phyloP scores from a whole-genome alignment of 805 yeast species.

The Saccharomyces paradoxus region DNA sequence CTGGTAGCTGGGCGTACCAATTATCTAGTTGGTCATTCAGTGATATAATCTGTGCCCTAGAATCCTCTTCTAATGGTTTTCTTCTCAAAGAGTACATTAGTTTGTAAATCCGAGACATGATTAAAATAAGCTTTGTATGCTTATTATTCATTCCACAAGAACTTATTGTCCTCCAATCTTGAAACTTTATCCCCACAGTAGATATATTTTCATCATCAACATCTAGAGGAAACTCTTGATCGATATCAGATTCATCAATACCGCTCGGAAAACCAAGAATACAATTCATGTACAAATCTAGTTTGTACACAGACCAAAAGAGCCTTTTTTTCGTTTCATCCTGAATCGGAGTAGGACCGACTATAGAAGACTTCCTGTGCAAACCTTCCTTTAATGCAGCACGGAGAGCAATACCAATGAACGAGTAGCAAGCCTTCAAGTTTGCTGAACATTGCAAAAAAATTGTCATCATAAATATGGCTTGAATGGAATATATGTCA shows the following conservation, averaged over 20 bases:
- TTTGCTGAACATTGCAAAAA: constrained; percentile 85
- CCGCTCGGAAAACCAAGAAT: constrained; percentile 79
- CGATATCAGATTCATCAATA: constrained; percentile 68
- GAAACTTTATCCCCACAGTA: constrained; percentile 45
- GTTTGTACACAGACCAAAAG: constrained; percentile 83
- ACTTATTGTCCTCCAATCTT: constrained; percentile 47
- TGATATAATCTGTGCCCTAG: constrained; percentile 8
- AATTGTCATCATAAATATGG: constrained; percentile 77
- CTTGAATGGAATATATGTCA: constrained; percentile 73
- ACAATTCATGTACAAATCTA: constrained; percentile 84
- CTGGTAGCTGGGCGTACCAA: constrained; percentile 71
- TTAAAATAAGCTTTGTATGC: constrained; percentile 66
- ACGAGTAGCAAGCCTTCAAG: constrained; percentile 78
- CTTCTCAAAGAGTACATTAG: neutral
- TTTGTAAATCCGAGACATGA: constrained; percentile 34
- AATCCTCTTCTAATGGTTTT: neutral
- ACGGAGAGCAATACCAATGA: constrained; percentile 79
- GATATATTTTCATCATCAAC: constrained; percentile 83
- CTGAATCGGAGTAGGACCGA: constrained; percentile 65
- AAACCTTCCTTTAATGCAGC: constrained; percentile 77
- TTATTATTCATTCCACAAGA: constrained; percentile 77
- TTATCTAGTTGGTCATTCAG: constrained; percentile 60
- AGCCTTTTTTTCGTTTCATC: constrained; percentile 75
- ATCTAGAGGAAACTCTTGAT: constrained; percentile 79
- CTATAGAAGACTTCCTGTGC: constrained; percentile 59